phyloP scores from a whole-genome alignment of 2,329 filamentous ascomycete genomes.

The Oidium heveae region DNA sequence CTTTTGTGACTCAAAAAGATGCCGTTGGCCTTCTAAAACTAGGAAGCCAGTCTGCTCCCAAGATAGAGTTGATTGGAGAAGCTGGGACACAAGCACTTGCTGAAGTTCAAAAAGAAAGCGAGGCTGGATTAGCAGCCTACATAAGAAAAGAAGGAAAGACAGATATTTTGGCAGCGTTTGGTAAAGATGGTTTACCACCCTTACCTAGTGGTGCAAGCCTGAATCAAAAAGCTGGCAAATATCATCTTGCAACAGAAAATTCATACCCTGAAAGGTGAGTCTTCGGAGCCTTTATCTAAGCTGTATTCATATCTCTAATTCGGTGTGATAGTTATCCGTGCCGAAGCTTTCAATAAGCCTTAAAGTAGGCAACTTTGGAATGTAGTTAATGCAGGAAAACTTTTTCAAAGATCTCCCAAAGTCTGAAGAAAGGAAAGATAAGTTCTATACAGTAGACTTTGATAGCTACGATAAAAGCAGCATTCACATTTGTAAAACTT shows the following conservation, averaged over 20 bases:
- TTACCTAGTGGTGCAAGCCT: slow-evolving; percentile 38
- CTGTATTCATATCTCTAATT: too few species aligned
- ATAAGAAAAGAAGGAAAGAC: slow-evolving; percentile 38
- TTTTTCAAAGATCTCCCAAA: too few species aligned
- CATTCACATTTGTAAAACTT: too few species aligned
- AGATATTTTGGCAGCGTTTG: slow-evolving; percentile 32
- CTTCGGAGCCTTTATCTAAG: too few species aligned
- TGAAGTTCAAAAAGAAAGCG: slow-evolving; percentile 47
- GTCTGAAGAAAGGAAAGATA: too few species aligned
- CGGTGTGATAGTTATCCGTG: too few species aligned
- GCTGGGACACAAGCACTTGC: slow-evolving; percentile 50
- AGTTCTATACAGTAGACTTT: too few species aligned
- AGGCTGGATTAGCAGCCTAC: slow-evolving; percentile 45
- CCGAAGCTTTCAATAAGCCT: too few species aligned
- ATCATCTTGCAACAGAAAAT: slow-evolving; percentile 37
- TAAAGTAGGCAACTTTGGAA: too few species aligned
- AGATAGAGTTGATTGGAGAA: slow-evolving; percentile 59
- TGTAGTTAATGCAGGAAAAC: too few species aligned
- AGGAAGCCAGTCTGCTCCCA: slow-evolving; percentile 57
- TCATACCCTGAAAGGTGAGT: slow-evolving; percentile 45
- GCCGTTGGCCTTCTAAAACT: slow-evolving; percentile 65
- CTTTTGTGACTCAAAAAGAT: slow-evolving; percentile 60
- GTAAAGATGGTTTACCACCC: slow-evolving; percentile 64
- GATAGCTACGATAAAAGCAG: too few species aligned
- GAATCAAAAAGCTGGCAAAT: slow-evolving; percentile 37